Evolutionary conservation across 768 basidiomycete species (phyloP).

Genomic region (Suillus placidus): DNA sequence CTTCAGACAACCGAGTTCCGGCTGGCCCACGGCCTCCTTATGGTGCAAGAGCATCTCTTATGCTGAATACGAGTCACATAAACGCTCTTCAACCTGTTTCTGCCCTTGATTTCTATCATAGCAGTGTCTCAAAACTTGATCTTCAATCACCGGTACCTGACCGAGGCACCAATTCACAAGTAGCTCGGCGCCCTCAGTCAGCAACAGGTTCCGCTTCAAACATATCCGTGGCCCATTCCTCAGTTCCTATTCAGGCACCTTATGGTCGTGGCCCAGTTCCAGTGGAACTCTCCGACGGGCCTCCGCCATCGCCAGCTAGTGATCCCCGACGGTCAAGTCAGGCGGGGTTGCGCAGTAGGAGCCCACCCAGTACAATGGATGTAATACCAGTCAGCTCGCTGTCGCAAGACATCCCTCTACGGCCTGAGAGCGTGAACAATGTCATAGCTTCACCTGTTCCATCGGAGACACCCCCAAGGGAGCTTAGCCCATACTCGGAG

Average conservation of each 20-base stretch:
- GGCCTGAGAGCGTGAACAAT: background rate
- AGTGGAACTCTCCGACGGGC: background rate
- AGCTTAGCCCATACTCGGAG: background rate
- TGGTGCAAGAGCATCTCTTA: slow-evolving; percentile 1
- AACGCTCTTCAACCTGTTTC: slow-evolving; percentile 8
- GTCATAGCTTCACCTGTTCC: background rate
- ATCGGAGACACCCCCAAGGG: background rate
- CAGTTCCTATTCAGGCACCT: background rate
- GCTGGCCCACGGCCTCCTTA: background rate
- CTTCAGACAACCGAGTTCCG: background rate
- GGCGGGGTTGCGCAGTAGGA: background rate
- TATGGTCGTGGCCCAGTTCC: background rate
- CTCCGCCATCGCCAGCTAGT: background rate
- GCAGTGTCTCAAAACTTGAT: slow-evolving; percentile 12
- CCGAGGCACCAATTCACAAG: background rate
- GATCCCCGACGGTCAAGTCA: background rate
- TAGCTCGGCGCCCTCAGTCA: slow-evolving; percentile 8
- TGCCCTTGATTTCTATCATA: slow-evolving; percentile 22
- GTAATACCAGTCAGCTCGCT: background rate
- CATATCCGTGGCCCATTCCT: background rate
- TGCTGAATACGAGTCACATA: background rate
- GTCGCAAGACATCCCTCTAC: background rate
- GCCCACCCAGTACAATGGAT: too few relatives aligned
- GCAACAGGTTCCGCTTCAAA: slow-evolving; percentile 2
- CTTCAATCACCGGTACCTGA: slow-evolving; percentile 10